Evolutionary conservation across 2,329 filamentous ascomycete species (phyloP), one percentile per base, ranked within the genome.

Genomic region (Coniochaeta hoffmannii): DNA sequence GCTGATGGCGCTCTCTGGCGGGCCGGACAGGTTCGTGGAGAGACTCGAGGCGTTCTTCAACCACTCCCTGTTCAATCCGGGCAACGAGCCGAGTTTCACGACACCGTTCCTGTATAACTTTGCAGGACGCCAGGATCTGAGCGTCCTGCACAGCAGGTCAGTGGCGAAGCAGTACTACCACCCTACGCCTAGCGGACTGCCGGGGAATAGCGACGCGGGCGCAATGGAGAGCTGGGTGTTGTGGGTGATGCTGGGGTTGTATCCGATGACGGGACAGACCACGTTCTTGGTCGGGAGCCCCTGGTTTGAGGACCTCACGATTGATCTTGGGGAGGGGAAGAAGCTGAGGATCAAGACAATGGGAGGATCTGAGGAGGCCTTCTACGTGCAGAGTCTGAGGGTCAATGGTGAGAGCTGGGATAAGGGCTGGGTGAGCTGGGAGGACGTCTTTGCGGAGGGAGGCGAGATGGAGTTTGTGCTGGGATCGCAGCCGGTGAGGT

Each of bases 201-300:
- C 86, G 0, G 87, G 87, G 0, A 89, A 89, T 67, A 83, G 79
- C 46, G 87, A 89, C 65, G 85, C 84, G 1, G 87, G 87, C 7
- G 83, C 86, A 14, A 88, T 89, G 85, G 84, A 89, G 65, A 83
- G 79, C 8, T 88, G 84, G 81, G 68, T 87, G 2, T 68, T 87
- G 9, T 89, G 86, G 81, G 82, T 80, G 59, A 86, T 87, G 77
- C 76, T 88, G 35, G 85, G 85, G 1, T 69, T 88, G 28, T 88
- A 87, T 60, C 86, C 85, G 1, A 71, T 89, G 59, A 86, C 84
- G 0, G 85, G 83, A 0, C 85, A 88, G 71, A 83, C 83, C 0
- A 86, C 81, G 1, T 88, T 88, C 65, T 71, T 88, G 15, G 74
- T 88, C 53, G 80, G 79, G 3, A 82, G 81, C 7, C 84, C 85